Evolutionary conservation across 805 yeast species (phyloP).

Genomic region (Peterozyma xylosa): DNA sequence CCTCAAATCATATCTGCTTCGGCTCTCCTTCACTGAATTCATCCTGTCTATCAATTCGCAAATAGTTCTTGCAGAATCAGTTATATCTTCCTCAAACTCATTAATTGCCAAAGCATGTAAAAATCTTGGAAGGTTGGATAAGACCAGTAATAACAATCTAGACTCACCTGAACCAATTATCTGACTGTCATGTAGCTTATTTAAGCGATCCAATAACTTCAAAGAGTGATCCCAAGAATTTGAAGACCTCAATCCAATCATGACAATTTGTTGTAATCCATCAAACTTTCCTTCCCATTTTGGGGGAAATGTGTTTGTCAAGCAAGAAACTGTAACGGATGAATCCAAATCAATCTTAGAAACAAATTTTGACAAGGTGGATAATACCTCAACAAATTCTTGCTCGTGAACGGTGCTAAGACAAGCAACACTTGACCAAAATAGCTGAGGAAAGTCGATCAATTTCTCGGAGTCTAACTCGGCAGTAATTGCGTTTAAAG

Average conservation of each 20-base stretch:
- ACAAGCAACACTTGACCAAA: conserved; percentile 94
- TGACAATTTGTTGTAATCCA: conserved; percentile 73
- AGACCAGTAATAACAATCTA: conserved; percentile 61
- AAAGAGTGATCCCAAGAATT: conserved; percentile 74
- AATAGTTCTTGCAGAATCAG: conserved; percentile 47
- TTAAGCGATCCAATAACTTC: conserved; percentile 65
- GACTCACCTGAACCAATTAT: conserved; percentile 68
- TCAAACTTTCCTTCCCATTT: conserved; percentile 94
- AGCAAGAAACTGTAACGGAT: conserved; percentile 75
- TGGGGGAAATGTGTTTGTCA: conserved; percentile 83
- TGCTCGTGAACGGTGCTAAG: conserved; percentile 85
- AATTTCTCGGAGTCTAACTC: conserved; percentile 73
- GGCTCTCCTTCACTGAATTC: conserved; percentile 16
- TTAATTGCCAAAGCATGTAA: conserved; percentile 67
- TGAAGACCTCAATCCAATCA: conserved; percentile 79
- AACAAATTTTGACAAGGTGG: conserved; percentile 74
- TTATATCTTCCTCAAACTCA: conserved; percentile 41
- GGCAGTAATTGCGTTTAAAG: conserved; percentile 85
- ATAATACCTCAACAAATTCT: conserved; percentile 82
- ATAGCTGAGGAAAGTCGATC: conserved; percentile 84
- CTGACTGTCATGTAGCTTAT: conserved; percentile 59
- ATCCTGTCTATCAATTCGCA: conserved; percentile 47
- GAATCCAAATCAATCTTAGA: conserved; percentile 83
- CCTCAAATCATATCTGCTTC: conserved; percentile 31
- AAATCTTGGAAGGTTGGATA: conserved; percentile 79